Evolutionary conservation across 2,329 filamentous ascomycete genomes (phyloP).

Genomic region (Grosmannia clavigera): DNA sequence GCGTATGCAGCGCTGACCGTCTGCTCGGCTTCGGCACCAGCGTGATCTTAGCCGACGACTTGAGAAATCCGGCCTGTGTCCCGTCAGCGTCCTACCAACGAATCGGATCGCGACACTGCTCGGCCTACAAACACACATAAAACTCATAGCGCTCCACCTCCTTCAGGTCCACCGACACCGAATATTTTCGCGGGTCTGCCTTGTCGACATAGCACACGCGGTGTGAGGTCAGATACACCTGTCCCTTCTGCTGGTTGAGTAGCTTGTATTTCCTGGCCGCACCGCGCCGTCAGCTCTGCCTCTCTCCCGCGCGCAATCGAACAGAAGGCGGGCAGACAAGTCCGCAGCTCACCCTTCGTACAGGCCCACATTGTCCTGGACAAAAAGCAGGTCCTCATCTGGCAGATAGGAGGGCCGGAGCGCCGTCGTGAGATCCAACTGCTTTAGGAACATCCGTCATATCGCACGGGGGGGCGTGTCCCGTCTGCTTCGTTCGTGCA

Average conservation of each 20-base stretch:
- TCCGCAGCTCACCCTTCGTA: conserved; percentile 73
- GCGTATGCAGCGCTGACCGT: conserved; percentile 44
- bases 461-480: conserved; percentile 21
- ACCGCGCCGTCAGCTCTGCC: not conserved
- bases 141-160: conserved; percentile 85
- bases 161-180: conserved; percentile 74
- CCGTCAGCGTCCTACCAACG: conserved; percentile 11
- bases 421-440: conserved; percentile 90
- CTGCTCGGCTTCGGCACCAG: conserved; percentile 71
- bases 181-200: conserved; percentile 70
- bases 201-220: conserved; percentile 92
- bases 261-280: conserved; percentile 77
- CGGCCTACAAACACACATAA: conserved; percentile 44
- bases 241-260: conserved; percentile 83
- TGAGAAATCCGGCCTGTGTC: conserved; percentile 70
- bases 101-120: not conserved
- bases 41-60: conserved; percentile 89
- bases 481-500: conserved; percentile 5
- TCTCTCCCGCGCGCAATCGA: not conserved
- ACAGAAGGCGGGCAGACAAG: not conserved
- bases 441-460: conserved; percentile 93
- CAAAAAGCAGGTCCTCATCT: conserved; percentile 90
- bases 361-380: conserved; percentile 92
- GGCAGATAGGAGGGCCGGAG: conserved; percentile 83
- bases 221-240: conserved; percentile 93